Conservation (phyloP, 441 rosid species). For the Lepidium campestre region DNA sequence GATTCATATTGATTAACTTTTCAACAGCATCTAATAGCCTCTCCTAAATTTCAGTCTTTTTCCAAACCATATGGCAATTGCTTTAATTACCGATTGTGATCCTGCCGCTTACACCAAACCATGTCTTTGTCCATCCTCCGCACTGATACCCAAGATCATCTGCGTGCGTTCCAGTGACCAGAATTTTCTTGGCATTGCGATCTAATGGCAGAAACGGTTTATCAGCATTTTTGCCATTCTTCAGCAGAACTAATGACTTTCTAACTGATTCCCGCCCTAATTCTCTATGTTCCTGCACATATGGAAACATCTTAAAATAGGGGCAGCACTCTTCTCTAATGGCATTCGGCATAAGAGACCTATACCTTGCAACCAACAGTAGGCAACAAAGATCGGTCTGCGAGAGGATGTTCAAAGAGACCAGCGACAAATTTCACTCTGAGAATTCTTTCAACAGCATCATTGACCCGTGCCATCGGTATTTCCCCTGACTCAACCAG, state of each 20-base stretch:
- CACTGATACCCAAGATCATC: constrained; percentile 90
- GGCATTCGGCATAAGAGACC: neutral
- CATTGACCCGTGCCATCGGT: constrained; percentile 59
- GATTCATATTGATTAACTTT: neutral
- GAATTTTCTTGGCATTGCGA: constrained; percentile 56
- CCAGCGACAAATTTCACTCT: constrained; percentile 83
- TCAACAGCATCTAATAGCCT: neutral
- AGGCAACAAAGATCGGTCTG: constrained; percentile 61
- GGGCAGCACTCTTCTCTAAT: neutral
- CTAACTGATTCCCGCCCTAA: constrained; percentile 81
- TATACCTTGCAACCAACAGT: constrained; percentile 78
- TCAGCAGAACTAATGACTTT: constrained; percentile 78
- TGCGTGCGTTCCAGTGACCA: constrained; percentile 76
- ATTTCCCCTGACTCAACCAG: constrained; percentile 70
- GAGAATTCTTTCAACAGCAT: constrained; percentile 82
- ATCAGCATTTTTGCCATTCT: constrained; percentile 61
- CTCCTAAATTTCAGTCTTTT: neutral
- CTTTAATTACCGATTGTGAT: constrained; percentile 62
- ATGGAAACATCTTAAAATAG: neutral
- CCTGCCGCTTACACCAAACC: constrained; percentile 67
- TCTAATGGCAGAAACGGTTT: constrained; percentile 69
- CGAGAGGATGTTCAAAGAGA: constrained; percentile 71
- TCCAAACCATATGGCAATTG: neutral
- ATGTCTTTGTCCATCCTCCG: constrained; percentile 84
- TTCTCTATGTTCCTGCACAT: constrained; percentile 69